These are phyloP conservation scores for Schizosaccharomyces osmophilus DNA, from an alignment of 805 yeast genomes.

Conservation along the genomic window DNA sequence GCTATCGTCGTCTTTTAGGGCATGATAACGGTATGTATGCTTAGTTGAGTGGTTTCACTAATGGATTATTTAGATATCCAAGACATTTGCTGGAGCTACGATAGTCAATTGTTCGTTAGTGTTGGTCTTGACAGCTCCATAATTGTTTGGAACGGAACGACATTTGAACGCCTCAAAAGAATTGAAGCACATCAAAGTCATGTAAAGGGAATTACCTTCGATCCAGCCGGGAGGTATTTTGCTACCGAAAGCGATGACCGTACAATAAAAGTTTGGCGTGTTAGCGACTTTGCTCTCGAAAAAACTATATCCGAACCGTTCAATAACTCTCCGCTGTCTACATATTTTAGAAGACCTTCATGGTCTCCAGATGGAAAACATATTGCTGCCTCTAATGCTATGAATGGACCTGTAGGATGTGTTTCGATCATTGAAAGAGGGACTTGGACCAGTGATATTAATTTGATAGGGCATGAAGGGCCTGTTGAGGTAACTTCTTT, in stretches of 20 bases:
- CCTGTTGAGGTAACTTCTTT: slow-evolving; percentile 42
- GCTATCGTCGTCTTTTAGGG: slow-evolving; percentile 30
- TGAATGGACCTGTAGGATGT: slow-evolving; percentile 39
- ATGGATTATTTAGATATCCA: slow-evolving; percentile 40
- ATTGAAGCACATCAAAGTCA: slow-evolving; percentile 85
- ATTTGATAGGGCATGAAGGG: slow-evolving; percentile 45
- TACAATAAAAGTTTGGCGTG: slow-evolving; percentile 57
- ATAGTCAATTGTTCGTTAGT: slow-evolving; percentile 65
- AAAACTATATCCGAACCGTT: slow-evolving; percentile 67
- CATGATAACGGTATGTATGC: slow-evolving; percentile 39
- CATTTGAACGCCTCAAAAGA: slow-evolving; percentile 48
- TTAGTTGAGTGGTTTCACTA: neutral
- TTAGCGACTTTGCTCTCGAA: slow-evolving; percentile 65
- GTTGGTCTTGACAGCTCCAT: slow-evolving; percentile 87
- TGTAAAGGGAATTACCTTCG: slow-evolving; percentile 90
- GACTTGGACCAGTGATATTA: slow-evolving; percentile 38
- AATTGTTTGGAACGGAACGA: slow-evolving; percentile 78
- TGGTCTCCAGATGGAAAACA: slow-evolving; percentile 62
- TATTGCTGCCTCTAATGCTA: slow-evolving; percentile 44
- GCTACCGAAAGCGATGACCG: slow-evolving; percentile 72
- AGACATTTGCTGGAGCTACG: slow-evolving; percentile 96
- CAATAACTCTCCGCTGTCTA: slow-evolving; percentile 66
- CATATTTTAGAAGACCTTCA: slow-evolving; percentile 51
- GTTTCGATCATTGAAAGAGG: slow-evolving; percentile 39
- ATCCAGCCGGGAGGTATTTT: slow-evolving; percentile 92